These are phyloP conservation scores for Sclerotinia minor DNA, from an alignment of 2,329 filamentous ascomycete species.

Conservation along the genomic window DNA sequence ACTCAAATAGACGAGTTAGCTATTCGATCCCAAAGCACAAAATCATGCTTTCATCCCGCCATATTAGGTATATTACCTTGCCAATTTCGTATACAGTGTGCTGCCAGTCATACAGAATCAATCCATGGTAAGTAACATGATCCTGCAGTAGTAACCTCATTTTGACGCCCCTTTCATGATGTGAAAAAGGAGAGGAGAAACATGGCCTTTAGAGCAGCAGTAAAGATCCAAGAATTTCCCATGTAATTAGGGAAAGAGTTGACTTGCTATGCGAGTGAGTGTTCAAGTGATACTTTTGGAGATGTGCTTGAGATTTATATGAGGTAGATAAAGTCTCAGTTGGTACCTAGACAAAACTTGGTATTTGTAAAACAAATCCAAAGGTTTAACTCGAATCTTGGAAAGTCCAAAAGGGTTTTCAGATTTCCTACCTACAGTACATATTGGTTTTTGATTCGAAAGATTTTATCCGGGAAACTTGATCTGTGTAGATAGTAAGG, in stretches of 20 bases:
- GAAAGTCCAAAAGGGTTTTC: background rate
- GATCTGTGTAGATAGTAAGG: background rate
- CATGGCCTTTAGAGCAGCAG: background rate
- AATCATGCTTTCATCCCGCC: conserved; percentile 1
- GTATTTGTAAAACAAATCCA: background rate
- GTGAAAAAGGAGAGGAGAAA: background rate
- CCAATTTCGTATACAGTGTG: background rate
- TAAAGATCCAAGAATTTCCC: background rate
- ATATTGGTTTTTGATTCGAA: background rate
- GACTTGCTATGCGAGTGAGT: background rate
- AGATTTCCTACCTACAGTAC: background rate
- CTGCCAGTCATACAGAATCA: conserved; percentile 3
- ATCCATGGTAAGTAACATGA: conserved; percentile 10
- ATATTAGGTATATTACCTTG: background rate
- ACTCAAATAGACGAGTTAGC: background rate
- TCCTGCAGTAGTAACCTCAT: conserved; percentile 6
- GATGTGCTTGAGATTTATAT: no score
- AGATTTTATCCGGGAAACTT: background rate
- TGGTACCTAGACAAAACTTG: background rate
- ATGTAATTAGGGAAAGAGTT: no score
- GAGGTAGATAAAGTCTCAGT: background rate
- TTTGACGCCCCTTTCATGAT: background rate
- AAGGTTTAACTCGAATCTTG: background rate
- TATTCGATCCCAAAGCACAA: background rate
- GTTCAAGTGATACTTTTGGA: background rate